A percentile compares a stretch with the other conserved stretches of the same genome.
Conservation (phyloP, 768 basidiomycete species). For the Cyathus striatus region DNA sequence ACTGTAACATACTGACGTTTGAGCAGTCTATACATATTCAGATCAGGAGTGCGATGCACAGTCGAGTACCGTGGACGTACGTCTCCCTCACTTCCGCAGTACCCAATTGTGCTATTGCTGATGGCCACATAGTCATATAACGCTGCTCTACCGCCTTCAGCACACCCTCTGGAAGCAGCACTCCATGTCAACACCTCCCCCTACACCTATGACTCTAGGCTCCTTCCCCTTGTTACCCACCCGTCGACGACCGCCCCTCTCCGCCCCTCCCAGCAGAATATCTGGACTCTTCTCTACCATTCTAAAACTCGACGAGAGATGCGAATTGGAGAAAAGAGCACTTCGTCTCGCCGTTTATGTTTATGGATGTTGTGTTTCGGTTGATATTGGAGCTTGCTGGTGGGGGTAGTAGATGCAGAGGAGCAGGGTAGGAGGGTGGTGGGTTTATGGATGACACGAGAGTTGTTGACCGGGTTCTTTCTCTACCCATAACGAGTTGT, state of each 20-base stretch:
- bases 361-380: slow-evolving; percentile 93
- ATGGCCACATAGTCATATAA: slow-evolving; percentile 71
- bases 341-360: slow-evolving; percentile 84
- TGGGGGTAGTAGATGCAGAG: slow-evolving; percentile 33
- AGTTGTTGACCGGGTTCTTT: too few species aligned
- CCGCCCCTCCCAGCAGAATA: slow-evolving; percentile 6
- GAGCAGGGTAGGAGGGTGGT: too few species aligned
- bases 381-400: slow-evolving; percentile 93
- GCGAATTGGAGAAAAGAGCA: slow-evolving; percentile 45
- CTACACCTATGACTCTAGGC: too few species aligned
- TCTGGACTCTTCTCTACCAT: slow-evolving; percentile 77
- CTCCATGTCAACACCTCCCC: slow-evolving; percentile 35
- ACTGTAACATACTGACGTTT: too few species aligned
- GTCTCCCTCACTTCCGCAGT: slow-evolving; percentile 22
- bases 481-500: too few species aligned
- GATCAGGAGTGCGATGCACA: slow-evolving; percentile 85
- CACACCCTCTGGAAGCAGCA: slow-evolving; percentile 78
- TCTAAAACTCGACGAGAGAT: slow-evolving; percentile 43
- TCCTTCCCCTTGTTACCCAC: background rate
- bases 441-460: too few species aligned
- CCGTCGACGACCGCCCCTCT: slow-evolving; percentile 14
- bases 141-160: slow-evolving; percentile 58
- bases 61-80: slow-evolving; percentile 73
- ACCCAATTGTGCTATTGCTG: background rate
- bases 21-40: slow-evolving; percentile 66